These are phyloP conservation scores for Prunus mume DNA, from an alignment of 306 rosid species.

Conservation along the genomic window DNA sequence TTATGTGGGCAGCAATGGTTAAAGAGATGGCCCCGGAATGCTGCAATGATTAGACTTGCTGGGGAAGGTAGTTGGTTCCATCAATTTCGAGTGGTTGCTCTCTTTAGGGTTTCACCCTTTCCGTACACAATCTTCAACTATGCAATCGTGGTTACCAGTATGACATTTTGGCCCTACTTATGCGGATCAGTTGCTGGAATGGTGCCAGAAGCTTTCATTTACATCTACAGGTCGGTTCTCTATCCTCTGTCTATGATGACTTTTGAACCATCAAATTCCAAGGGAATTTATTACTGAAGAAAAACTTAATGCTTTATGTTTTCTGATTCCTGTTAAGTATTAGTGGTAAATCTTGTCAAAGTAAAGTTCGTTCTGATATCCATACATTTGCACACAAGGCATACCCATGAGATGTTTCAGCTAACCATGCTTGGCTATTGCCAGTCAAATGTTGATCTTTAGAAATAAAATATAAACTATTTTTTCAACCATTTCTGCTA, in stretches of 20 bases:
- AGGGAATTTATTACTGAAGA: slow-evolving; percentile 1
- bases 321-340: neutral
- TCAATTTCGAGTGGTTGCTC: slow-evolving; percentile 87
- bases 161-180: slow-evolving; percentile 94
- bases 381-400: neutral
- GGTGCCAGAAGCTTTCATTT: slow-evolving; percentile 96
- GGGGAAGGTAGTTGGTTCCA: slow-evolving; percentile 93
- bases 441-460: neutral
- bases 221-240: slow-evolving; percentile 76
- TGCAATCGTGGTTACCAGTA: slow-evolving; percentile 85
- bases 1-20: slow-evolving; percentile 76
- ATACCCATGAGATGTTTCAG: neutral
- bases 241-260: neutral
- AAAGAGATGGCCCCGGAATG: slow-evolving; percentile 84
- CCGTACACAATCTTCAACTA: slow-evolving; percentile 97
- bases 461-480: neutral
- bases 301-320: too few species aligned
- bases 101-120: slow-evolving; percentile 92
- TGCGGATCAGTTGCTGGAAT: slow-evolving; percentile 94
- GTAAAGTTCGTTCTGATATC: neutral
- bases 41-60: slow-evolving; percentile 87
- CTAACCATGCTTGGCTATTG: neutral
- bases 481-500: neutral
- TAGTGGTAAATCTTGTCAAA: neutral
- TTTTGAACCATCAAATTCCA: neutral